A percentile compares a stretch with the other conserved stretches of the same genome.
These are phyloP conservation scores for Pseudocercospora vitis DNA, from an alignment of 2,329 filamentous ascomycete genomes.

Conservation along the genomic window DNA sequence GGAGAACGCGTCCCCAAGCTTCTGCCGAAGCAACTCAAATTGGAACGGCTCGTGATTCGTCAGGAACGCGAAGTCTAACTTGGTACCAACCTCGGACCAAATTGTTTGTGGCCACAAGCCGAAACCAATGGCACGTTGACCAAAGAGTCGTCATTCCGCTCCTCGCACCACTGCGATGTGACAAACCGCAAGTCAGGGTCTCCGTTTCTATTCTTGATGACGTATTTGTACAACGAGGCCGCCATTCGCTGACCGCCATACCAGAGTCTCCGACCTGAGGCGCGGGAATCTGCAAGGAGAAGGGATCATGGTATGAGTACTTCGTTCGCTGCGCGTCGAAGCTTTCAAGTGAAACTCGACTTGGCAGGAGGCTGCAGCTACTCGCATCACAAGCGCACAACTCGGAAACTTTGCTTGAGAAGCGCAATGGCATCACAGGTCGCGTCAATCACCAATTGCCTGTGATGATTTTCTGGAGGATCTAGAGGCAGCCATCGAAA, in stretches of 20 bases:
- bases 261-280: background rate
- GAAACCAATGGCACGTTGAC: background rate
- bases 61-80: background rate
- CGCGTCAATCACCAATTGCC: too few species aligned
- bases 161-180: background rate
- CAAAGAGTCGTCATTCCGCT: background rate
- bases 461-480: too few species aligned
- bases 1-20: constrained; percentile 1
- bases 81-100: background rate
- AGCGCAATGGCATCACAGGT: too few species aligned
- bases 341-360: constrained; percentile 1
- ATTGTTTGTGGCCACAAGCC: background rate
- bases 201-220: background rate
- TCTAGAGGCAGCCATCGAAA: too few species aligned
- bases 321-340: background rate
- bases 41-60: background rate
- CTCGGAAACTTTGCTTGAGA: background rate
- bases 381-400: background rate
- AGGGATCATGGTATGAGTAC: background rate
- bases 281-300: background rate
- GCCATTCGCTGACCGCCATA: constrained; percentile 2
- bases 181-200: background rate
- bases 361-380: background rate
- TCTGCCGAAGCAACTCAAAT: background rate
- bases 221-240: background rate